Conservation (phyloP, 1,139 yeast species). For the Candida pseudocylindracea region DNA sequence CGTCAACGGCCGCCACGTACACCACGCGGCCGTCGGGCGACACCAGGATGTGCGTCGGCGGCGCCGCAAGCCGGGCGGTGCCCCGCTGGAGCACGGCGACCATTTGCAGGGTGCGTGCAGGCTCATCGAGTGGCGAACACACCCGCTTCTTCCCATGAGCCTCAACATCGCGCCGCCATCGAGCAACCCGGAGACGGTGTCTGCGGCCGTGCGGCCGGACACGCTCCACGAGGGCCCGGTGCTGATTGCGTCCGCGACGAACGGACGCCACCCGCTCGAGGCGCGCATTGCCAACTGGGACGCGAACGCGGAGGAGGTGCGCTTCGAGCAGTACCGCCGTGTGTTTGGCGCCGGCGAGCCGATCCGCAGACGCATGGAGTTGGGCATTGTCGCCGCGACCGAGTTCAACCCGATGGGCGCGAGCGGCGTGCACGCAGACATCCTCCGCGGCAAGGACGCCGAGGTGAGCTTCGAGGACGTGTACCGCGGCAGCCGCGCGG, state of each 20-base stretch:
- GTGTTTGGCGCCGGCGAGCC: constrained; percentile 90
- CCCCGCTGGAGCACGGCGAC: constrained; percentile 1
- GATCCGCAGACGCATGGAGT: constrained; percentile 73
- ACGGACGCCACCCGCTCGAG: constrained; percentile 79
- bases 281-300: constrained; percentile 64
- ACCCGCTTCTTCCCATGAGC: no score
- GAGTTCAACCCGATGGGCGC: constrained; percentile 46
- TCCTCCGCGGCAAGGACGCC: constrained; percentile 54
- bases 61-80: constrained; percentile 1
- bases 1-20: constrained; percentile 29
- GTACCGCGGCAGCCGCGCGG: constrained; percentile 25
- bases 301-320: constrained; percentile 42
- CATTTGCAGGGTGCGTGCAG: neutral
- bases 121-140: no score
- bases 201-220: constrained; percentile 34
- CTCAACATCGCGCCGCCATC: no score
- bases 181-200: no score
- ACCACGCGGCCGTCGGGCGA: constrained; percentile 41
- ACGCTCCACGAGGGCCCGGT: constrained; percentile 37
- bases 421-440: constrained; percentile 55
- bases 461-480: constrained; percentile 87
- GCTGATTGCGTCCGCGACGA: constrained; percentile 42
- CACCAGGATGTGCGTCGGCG: constrained; percentile 24
- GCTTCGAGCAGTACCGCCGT: constrained; percentile 60
- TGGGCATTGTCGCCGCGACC: constrained; percentile 49